A percentile compares a stretch with the other conserved stretches of the same genome.
Evolutionary conservation across 306 rosid genomes (phyloP).

Genomic region (Lithocarpus polystachyus): DNA sequence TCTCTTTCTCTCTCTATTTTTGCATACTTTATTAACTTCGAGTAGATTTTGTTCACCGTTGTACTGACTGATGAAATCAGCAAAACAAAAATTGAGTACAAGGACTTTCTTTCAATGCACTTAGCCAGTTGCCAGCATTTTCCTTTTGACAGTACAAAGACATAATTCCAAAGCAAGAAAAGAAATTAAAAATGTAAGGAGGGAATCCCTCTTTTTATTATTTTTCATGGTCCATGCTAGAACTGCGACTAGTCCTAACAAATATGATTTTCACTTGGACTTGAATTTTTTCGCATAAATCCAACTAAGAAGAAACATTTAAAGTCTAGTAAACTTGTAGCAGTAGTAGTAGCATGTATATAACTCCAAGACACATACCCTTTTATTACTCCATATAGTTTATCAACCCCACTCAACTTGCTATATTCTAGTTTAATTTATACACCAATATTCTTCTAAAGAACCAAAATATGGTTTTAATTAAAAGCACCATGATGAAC

Average conservation of each 20-base stretch:
- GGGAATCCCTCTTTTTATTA: constrained; percentile 31
- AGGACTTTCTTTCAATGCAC: constrained; percentile 34
- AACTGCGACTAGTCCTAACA: constrained; percentile 23
- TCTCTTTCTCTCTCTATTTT: not conserved
- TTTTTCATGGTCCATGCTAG: constrained; percentile 22
- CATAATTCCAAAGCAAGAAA: constrained; percentile 36
- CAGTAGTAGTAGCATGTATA: not conserved
- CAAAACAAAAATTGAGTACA: constrained; percentile 5
- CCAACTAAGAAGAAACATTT: not conserved
- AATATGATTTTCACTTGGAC: constrained; percentile 15
- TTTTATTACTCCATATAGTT: constrained; percentile 48
- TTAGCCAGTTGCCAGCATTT: constrained; percentile 6
- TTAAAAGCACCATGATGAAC: constrained; percentile 24
- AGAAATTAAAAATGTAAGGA: not conserved
- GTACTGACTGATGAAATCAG: constrained; percentile 45
- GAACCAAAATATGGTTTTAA: constrained; percentile 38
- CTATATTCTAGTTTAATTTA: constrained; percentile 59
- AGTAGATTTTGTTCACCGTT: constrained; percentile 41
- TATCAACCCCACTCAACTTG: constrained; percentile 39
- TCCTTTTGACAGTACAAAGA: constrained; percentile 17
- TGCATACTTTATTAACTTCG: constrained; percentile 11
- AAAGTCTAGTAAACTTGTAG: too few relatives aligned
- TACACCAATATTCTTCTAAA: constrained; percentile 34
- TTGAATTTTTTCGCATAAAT: not conserved
- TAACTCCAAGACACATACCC: constrained; percentile 23